Evolutionary conservation across 495 filamentous ascomycete genomes (phyloP), one percentile per base, ranked within the genome.

Genomic region (Penicillium paxilli): DNA sequence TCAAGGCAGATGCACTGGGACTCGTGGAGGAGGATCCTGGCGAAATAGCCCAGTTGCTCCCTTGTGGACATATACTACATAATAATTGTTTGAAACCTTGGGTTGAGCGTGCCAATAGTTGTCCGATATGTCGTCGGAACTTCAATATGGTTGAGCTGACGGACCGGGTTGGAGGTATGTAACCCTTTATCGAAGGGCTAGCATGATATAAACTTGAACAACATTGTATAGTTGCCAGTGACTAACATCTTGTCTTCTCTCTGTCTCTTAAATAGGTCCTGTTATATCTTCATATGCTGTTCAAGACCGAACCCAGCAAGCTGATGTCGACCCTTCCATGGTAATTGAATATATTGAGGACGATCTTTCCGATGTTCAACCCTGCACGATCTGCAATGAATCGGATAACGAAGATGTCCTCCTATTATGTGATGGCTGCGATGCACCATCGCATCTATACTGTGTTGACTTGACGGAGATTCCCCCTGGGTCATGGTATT

Each of bases 71-170:
- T 77, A 82, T 89, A 49, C 73, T 98, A 57, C 94, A 99, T 67
- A 85, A 99, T 70, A 84, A 87, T 44, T 99, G 94, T 65, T 74
- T 99, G 52, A 85, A 87, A 60, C 89, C 90, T 52, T 99, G 94
- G 94, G 90, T 88, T 25, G 90, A 94, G 72, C 85, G 93, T 64
- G 93, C 95, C 51, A 99, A 98, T 72, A 96, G 91, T 66, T 99
- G 94, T 66, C 94, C 94, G 12, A 95, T 98, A 69, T 99, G 94
- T 69, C 89, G 94, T 51, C 87, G 87, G 62, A 87, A 77, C 60
- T 98, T 98, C 74, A 91, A 97, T 70, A 68, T 85, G 60, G 95
- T 98, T 49, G 85, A 92, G 64, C 86, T 97, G 49, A 88, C 83
- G 61, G 83, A 87, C 54, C 82, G 77, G 51, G 68, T 89, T 66